Evolutionary conservation across 2,329 filamentous ascomycete genomes (phyloP).

Genomic region (Trichoderma lentiforme): DNA sequence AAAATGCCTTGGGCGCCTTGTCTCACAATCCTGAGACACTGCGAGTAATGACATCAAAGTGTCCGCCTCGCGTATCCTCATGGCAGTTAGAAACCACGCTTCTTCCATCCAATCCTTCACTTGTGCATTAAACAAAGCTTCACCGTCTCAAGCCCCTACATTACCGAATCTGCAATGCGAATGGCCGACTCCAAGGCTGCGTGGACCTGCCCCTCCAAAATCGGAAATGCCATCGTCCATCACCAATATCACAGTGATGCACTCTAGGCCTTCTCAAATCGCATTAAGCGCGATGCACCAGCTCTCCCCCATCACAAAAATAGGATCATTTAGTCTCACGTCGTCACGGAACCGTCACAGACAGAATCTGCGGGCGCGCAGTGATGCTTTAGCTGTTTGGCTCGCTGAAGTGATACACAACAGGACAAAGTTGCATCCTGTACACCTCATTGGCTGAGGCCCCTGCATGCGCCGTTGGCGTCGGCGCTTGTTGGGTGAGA

Average conservation of each 20-base stretch:
- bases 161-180: neutral
- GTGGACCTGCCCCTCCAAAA: neutral
- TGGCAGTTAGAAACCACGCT: neutral
- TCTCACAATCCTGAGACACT: neutral
- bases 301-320: conserved; percentile 7
- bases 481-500: conserved; percentile 15
- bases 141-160: neutral
- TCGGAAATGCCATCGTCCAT: neutral
- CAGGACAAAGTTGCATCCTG: neutral
- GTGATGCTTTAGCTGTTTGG: conserved; percentile 11
- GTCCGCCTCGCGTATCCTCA: neutral
- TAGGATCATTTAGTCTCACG: conserved; percentile 1
- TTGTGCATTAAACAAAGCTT: neutral
- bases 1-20: neutral
- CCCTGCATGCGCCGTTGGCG: conserved; percentile 3
- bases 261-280: conserved; percentile 1
- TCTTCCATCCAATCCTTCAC: neutral
- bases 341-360: conserved; percentile 11
- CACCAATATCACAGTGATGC: conserved; percentile 6
- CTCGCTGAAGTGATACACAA: neutral
- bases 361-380: neutral
- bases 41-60: neutral
- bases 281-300: conserved; percentile 12
- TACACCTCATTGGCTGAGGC: conserved; percentile 15
- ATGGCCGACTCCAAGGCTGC: neutral